Percentiles rank a stretch among this genome's conserved stretches.
Evolutionary conservation across 2,329 filamentous ascomycete genomes (phyloP).

Genomic region (Paecilomyces sp.): DNA sequence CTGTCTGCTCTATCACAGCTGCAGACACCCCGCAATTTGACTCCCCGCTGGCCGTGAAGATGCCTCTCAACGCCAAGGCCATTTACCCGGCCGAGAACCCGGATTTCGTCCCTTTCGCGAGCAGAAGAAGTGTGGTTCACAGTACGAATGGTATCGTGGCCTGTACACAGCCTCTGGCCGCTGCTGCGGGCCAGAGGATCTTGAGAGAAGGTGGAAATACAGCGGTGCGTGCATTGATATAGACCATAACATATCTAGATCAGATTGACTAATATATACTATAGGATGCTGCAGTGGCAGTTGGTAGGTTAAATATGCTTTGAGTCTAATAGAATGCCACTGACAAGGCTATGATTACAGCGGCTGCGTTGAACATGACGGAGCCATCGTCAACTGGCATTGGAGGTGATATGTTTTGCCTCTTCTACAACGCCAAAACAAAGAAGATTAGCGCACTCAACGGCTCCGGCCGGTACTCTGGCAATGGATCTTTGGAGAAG

Average conservation of each 20-base stretch:
- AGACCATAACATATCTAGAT: background rate
- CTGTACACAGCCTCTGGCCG: slow-evolving; percentile 82
- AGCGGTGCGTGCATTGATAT: slow-evolving; percentile 55
- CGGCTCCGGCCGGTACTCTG: slow-evolving; percentile 78
- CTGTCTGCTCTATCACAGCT: background rate
- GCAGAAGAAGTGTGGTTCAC: slow-evolving; percentile 84
- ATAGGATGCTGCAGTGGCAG: slow-evolving; percentile 91
- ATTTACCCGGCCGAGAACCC: slow-evolving; percentile 45
- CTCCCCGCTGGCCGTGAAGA: slow-evolving; percentile 13
- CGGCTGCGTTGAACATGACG: slow-evolving; percentile 85
- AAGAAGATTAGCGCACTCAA: slow-evolving; percentile 82
- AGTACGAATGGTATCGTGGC: slow-evolving; percentile 88
- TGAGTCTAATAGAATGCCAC: background rate
- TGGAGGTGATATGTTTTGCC: slow-evolving; percentile 93
- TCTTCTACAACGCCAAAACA: slow-evolving; percentile 79
- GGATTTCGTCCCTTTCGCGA: slow-evolving; percentile 43
- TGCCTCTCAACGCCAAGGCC: slow-evolving; percentile 44
- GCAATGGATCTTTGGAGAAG: slow-evolving; percentile 59
- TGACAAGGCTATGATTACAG: slow-evolving; percentile 35
- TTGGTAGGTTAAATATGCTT: slow-evolving; percentile 49
- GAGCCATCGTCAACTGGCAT: slow-evolving; percentile 92
- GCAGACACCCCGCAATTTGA: background rate
- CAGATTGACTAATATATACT: slow-evolving; percentile 1
- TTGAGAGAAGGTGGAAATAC: slow-evolving; percentile 88
- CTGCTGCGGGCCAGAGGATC: slow-evolving; percentile 77